These are phyloP conservation scores for Ampelomyces quisqualis DNA, from an alignment of 2,329 filamentous ascomycete species.

Conservation along the genomic window DNA sequence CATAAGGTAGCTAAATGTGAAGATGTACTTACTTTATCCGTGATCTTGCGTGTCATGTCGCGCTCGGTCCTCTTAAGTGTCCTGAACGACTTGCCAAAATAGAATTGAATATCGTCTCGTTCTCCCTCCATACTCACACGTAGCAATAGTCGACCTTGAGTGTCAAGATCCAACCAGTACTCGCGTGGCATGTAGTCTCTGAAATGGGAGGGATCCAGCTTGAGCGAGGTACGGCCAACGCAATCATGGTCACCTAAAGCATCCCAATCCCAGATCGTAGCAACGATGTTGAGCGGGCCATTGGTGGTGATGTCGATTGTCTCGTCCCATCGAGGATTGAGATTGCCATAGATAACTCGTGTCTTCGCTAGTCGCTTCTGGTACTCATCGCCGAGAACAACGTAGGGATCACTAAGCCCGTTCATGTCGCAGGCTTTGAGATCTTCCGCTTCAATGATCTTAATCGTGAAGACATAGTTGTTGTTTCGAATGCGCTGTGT, in stretches of 20 bases:
- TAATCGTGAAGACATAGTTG: slow-evolving; percentile 98
- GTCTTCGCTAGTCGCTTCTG: slow-evolving; percentile 96
- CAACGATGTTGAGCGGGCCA: slow-evolving; percentile 88
- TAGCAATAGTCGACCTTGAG: slow-evolving; percentile 84
- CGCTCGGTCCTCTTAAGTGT: slow-evolving; percentile 92
- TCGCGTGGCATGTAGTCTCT: slow-evolving; percentile 93
- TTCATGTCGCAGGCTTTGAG: slow-evolving; percentile 97
- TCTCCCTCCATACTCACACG: slow-evolving; percentile 98
- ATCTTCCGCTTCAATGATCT: slow-evolving; percentile 96
- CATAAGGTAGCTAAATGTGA: slow-evolving; percentile 1
- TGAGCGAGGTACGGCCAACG: slow-evolving; percentile 92
- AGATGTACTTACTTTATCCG: slow-evolving; percentile 73
- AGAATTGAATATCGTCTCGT: slow-evolving; percentile 96
- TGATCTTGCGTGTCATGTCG: slow-evolving; percentile 97
- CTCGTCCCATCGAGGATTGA: slow-evolving; percentile 97
- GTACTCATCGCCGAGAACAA: slow-evolving; percentile 95
- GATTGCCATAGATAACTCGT: slow-evolving; percentile 81
- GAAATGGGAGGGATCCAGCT: slow-evolving; percentile 97
- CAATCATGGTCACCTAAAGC: slow-evolving; percentile 97
- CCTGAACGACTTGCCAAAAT: slow-evolving; percentile 95
- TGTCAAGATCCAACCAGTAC: slow-evolving; percentile 97
- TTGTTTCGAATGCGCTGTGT: slow-evolving; percentile 68
- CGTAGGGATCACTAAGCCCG: slow-evolving; percentile 92
- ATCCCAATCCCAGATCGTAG: slow-evolving; percentile 98
- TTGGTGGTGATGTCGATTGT: slow-evolving; percentile 93